These are phyloP conservation scores for Taxawa tesnikishii DNA, from an alignment of 2,329 filamentous ascomycete species.

Conservation along the genomic window DNA sequence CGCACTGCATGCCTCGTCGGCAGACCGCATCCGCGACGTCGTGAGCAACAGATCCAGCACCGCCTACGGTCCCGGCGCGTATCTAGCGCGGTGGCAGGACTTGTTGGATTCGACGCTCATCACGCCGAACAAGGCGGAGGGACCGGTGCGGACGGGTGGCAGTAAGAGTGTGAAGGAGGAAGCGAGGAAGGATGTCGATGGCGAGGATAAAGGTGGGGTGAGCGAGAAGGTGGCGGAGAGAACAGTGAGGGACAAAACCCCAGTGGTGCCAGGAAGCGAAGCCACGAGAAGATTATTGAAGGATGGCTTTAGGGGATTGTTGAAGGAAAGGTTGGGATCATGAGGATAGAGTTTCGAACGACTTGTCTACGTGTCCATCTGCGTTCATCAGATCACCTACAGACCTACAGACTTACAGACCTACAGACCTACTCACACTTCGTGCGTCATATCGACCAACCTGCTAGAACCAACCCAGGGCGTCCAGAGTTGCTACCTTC, in stretches of 20 bases:
- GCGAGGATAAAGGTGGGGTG: slow-evolving; percentile 14
- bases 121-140: slow-evolving; percentile 44
- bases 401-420: no score
- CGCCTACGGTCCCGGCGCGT: slow-evolving; percentile 57
- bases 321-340: slow-evolving; percentile 12
- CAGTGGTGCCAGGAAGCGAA: slow-evolving; percentile 18
- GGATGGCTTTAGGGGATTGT: slow-evolving; percentile 18
- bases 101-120: slow-evolving; percentile 59
- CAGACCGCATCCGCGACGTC: slow-evolving; percentile 43
- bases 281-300: slow-evolving; percentile 19
- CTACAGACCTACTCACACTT: no score
- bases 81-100: slow-evolving; percentile 59
- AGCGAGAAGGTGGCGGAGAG: slow-evolving; percentile 17
- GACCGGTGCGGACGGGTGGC: slow-evolving; percentile 35
- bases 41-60: slow-evolving; percentile 27
- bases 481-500: no score
- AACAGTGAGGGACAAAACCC: slow-evolving; percentile 16
- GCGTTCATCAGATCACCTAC: no score
- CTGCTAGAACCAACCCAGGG: no score
- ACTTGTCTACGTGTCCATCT: no score
- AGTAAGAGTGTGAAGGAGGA: slow-evolving; percentile 23
- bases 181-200: slow-evolving; percentile 21
- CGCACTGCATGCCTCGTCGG: slow-evolving; percentile 41
- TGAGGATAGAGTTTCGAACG: no score
- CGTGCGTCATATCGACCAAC: no score